These are phyloP conservation scores for Capsella rubella DNA, from an alignment of 441 rosid species.

Conservation along the genomic window DNA sequence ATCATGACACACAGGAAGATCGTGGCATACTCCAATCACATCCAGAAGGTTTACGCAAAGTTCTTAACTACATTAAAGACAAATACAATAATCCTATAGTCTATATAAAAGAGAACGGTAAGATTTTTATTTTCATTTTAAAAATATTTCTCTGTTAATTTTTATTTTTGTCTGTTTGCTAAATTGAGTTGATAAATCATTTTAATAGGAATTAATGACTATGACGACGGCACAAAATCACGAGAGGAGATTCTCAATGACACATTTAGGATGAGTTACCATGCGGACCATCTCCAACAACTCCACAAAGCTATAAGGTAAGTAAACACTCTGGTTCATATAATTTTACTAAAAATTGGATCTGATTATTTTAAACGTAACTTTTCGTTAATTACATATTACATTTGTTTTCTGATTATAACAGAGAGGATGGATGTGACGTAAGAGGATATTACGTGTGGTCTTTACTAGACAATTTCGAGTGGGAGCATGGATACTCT, in stretches of 20 bases:
- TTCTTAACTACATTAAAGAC: slow-evolving; percentile 42
- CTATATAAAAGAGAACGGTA: slow-evolving; percentile 50
- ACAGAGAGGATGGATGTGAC: slow-evolving; percentile 45
- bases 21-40: slow-evolving; percentile 27
- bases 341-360: not conserved
- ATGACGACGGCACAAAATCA: slow-evolving; percentile 35
- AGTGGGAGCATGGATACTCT: slow-evolving; percentile 44
- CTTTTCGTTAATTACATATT: no score
- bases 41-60: slow-evolving; percentile 42
- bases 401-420: not conserved
- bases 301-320: slow-evolving; percentile 43
- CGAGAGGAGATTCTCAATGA: slow-evolving; percentile 44
- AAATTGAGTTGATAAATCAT: not conserved
- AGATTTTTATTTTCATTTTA: not conserved
- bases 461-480: slow-evolving; percentile 48
- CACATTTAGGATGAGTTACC: slow-evolving; percentile 41
- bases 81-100: slow-evolving; percentile 44
- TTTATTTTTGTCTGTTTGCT: not conserved
- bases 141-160: not conserved
- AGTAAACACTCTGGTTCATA: not conserved
- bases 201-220: slow-evolving; percentile 40
- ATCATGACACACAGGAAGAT: slow-evolving; percentile 21
- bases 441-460: slow-evolving; percentile 46
- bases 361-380: not conserved
- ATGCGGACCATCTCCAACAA: slow-evolving; percentile 39